Evolutionary conservation across 2,329 filamentous ascomycete species (phyloP), one percentile per base, ranked within the genome.

Genomic region (Teratosphaeria pseudoeucalypti): DNA sequence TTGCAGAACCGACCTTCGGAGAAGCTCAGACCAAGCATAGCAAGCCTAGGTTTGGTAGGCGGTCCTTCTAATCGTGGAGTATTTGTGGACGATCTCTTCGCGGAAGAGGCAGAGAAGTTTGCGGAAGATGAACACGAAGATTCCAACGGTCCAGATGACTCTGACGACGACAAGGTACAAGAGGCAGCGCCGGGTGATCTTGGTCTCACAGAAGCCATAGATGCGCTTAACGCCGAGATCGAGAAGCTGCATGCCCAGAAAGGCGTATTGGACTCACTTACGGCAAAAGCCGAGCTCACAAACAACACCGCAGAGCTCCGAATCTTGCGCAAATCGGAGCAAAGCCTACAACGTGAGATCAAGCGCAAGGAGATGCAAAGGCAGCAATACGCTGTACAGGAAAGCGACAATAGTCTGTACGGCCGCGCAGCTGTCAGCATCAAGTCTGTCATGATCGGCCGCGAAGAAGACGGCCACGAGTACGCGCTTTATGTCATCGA

Each of bases 401-500:
- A 99, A 74, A 96, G 91, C 70, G 95, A 99, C 72, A 99, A 96
- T 73, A 96, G 91, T 72, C 79, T 99, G 27, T 97, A 95, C 69
- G 94, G 94, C 2, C 88, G 92, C 19, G 92, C 94, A 2, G 90
- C 85, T 0, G 85, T 97, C 67, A 88, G 84, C 67, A 96, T 99
- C 71, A 94, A 94, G 70, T 90, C 89, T 0, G 92, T 96, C 58
- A 90, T 96, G 76, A 90, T 96, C 14, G 92, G 91, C 6, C 87
- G 86, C 62, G 94, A 97, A 65, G 88, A 92, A 32, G 92, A 96
- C 67, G 92, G 92, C 6, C 88, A 90, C 67, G 94, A 99, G 70
- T 99, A 88, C 71, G 94, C 92, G 9, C 80, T 96, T 61, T 99
- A 96, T 73, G 86, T 95, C 34, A 84, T 99, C 59, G 92, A 99